Evolutionary conservation across 352 stramenopile genomes (phyloP), one percentile per base, ranked within the genome.

Genomic region (Globisporangium nodosum): DNA sequence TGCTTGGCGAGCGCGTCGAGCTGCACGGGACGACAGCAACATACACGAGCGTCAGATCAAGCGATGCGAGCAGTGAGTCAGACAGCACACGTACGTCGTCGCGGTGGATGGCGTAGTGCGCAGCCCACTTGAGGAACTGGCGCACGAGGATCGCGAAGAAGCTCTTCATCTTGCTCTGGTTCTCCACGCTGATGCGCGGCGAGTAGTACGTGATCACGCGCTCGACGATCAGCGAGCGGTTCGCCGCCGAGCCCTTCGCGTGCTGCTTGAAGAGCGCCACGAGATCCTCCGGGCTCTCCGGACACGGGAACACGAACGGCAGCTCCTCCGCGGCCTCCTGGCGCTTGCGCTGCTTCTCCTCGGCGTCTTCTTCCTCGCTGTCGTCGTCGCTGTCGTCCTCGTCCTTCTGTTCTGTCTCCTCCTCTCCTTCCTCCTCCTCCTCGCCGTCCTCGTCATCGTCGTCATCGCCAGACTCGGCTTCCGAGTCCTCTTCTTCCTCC

Each of bases 101-200:
- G 56, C 86, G 81, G 72, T 90, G 71, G 33, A 67, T 60, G 5
- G 80, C 76, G 56, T 92, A 93, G 33, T 81, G 76, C 51, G 88
- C 83, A 9, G 81, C 95, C 50, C 94, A 93, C 58, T 89, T 85
- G 31, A 98, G 78, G 64, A 98, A 98, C 63, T 96, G 75, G 30
- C 88, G 89, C 48, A 98, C 68, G 48, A 99, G 78, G 3, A 99
- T 89, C 43, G 96, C 92, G 40, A 97, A 97, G 69, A 98, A 98
- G 58, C 96, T 97, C 77, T 98, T 96, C 89, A 98, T 98, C 46
- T 89, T 92, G 61, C 90, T 76, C 62, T 96, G 89, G 73, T 99
- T 99, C 31, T 92, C 87, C 50, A 92, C 89, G 61, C 95, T 95
- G 35, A 99, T 64, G 49, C 90, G 81, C n/a, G 96, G 85, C 30